Base-by-base conservation (phyloP, 1,139 yeast genomes). In the Schwanniomyces etchellsii region DNA sequence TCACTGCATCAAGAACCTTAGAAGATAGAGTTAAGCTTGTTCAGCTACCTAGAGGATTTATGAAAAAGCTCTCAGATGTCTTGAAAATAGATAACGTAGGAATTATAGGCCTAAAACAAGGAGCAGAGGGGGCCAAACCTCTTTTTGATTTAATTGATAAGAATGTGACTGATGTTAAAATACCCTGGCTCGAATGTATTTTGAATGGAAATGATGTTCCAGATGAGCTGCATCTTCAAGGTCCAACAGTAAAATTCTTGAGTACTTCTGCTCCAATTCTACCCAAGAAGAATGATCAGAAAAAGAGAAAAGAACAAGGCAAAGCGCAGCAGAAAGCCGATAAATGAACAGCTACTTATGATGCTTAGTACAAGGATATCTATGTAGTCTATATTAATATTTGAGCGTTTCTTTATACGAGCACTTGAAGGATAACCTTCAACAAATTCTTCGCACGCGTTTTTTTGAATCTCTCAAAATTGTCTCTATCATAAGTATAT, bases 11-110 rank as follows among this genome's bases (percentile, higher is more conserved):
- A 0, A 39, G 36, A 25, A 45, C 52, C 1, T 27, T 36, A 2
- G 39, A 41, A 0, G 40, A 45, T 13, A 37, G 56, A 16, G 73
- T 74, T 2, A 76, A 74, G 40, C 52, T 78, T 24, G 55, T 78
- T 0, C 76, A 72, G 36, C 55, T 78, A 11, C 81, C 83, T 1
- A 59, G 60, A 38, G 71, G 73, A 1, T 55, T 75, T 3, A 55
- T 61, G 47, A 44, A 42, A 2, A 46, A 45, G 33, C 42, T 77
- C 2, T 62, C 71, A 12, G 37, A 47, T 10, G 51, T 54, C 1
- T 42, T 70, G 12, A 57, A 51, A 29, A 37, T 48, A 21, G 45
- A 43, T 20, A 48, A 53, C 28, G 46, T 47, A 3, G 50, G 58
- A 0, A 50, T 66, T 2, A 18, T 67, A 9, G 68, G 64, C 0